phyloP scores from a whole-genome alignment of 2,329 filamentous ascomycete genomes.

The Aspergillus vadensis region DNA sequence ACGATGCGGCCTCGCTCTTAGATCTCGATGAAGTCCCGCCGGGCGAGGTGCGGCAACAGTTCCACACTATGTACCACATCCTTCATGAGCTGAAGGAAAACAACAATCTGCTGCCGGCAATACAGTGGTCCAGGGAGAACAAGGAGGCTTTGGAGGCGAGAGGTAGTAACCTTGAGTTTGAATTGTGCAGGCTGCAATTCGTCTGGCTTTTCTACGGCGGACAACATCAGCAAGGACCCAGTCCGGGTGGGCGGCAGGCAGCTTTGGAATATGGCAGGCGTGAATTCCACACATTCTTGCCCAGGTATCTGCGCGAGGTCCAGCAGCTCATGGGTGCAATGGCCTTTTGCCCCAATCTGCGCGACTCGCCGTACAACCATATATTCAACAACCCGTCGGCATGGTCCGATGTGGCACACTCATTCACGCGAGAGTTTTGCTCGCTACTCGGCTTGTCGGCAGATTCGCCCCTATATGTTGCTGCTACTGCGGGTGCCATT shows the following conservation, averaged over 20 bases:
- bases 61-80: constrained; percentile 88
- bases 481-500: constrained; percentile 87
- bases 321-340: constrained; percentile 79
- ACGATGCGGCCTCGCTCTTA: constrained; percentile 46
- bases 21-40: constrained; percentile 63
- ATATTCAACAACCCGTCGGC: constrained; percentile 74
- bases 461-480: constrained; percentile 89
- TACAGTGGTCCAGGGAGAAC: constrained; percentile 79
- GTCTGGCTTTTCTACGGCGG: constrained; percentile 81
- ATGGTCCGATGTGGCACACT: constrained; percentile 81
- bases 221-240: constrained; percentile 53
- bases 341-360: constrained; percentile 74
- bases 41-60: constrained; percentile 73
- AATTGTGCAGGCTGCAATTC: constrained; percentile 86
- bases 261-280: constrained; percentile 75
- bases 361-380: constrained; percentile 73
- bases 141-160: constrained; percentile 71
- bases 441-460: constrained; percentile 85
- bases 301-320: constrained; percentile 75
- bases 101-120: constrained; percentile 77
- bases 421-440: constrained; percentile 94
- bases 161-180: constrained; percentile 93
- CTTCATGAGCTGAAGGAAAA: constrained; percentile 72
- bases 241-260: constrained; percentile 37
- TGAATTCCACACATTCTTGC: constrained; percentile 74